These are phyloP conservation scores for Kwoniella bestiolae DNA, from an alignment of 768 basidiomycete genomes.

Conservation along the genomic window DNA sequence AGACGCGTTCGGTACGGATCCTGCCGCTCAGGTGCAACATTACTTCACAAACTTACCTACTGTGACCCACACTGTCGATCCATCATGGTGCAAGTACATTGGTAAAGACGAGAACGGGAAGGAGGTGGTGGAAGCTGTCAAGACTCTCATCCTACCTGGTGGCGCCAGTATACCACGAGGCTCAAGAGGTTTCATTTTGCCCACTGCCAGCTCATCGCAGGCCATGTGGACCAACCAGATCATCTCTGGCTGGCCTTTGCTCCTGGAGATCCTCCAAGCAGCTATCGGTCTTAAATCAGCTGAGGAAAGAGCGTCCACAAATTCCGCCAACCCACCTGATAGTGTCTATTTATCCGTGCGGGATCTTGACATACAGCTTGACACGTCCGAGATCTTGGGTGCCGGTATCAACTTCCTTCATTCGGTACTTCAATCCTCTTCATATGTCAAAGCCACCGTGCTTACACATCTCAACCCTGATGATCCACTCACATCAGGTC, in stretches of 20 bases:
- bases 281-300: constrained; percentile 27
- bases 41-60: constrained; percentile 74
- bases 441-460: constrained; percentile 52
- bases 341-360: constrained; percentile 33
- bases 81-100: constrained; percentile 68
- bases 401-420: constrained; percentile 79
- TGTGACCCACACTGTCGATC: constrained; percentile 73
- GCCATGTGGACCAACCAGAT: constrained; percentile 75
- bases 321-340: constrained; percentile 2
- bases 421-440: constrained; percentile 71
- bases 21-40: constrained; percentile 72
- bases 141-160: constrained; percentile 58
- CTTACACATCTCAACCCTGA: constrained; percentile 22
- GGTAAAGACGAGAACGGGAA: constrained; percentile 66
- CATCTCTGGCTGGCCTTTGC: constrained; percentile 82
- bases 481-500: constrained; percentile 77
- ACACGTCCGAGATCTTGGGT: constrained; percentile 70
- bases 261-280: constrained; percentile 73
- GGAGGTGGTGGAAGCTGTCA: constrained; percentile 61
- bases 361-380: constrained; percentile 66
- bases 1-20: constrained; percentile 55
- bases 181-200: constrained; percentile 72
- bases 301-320: constrained; percentile 4
- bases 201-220: constrained; percentile 64
- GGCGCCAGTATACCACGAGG: constrained; percentile 71